Evolutionary conservation across 495 filamentous ascomycete species (phyloP).

Genomic region (Collariella sp.): DNA sequence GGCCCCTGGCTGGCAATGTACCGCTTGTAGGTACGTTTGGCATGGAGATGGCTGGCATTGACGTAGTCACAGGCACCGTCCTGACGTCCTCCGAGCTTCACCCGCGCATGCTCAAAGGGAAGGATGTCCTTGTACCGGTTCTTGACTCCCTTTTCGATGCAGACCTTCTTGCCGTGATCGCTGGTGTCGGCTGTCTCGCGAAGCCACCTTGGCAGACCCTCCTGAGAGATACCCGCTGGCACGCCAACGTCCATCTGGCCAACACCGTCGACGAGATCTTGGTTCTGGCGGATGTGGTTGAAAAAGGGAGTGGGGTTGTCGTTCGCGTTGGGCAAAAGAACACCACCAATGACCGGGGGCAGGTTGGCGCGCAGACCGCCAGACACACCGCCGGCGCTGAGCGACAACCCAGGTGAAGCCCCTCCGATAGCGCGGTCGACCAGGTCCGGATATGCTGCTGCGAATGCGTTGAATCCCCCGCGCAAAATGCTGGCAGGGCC

Average conservation of each 20-base stretch:
- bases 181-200: slow-evolving; percentile 52
- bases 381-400: slow-evolving; percentile 26
- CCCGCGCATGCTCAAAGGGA: slow-evolving; percentile 89
- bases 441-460: slow-evolving; percentile 36
- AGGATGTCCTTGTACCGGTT: slow-evolving; percentile 98
- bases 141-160: slow-evolving; percentile 88
- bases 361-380: slow-evolving; percentile 34
- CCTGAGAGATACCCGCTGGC: slow-evolving; percentile 50
- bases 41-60: slow-evolving; percentile 81
- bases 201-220: slow-evolving; percentile 68
- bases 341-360: slow-evolving; percentile 78
- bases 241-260: slow-evolving; percentile 75
- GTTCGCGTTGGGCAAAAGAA: slow-evolving; percentile 63
- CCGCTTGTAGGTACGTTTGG: slow-evolving; percentile 67
- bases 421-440: slow-evolving; percentile 39
- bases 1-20: slow-evolving; percentile 97
- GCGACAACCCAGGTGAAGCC: slow-evolving; percentile 31
- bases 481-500: slow-evolving; percentile 65
- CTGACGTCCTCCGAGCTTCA: slow-evolving; percentile 62
- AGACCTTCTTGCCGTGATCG: slow-evolving; percentile 70
- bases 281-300: slow-evolving; percentile 90
- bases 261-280: slow-evolving; percentile 89
- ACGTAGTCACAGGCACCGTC: slow-evolving; percentile 86
- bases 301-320: slow-evolving; percentile 81
- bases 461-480: slow-evolving; percentile 48